Base-by-base conservation (phyloP, 495 filamentous ascomycete genomes). In the Chaetomidium leptoderma region DNA sequence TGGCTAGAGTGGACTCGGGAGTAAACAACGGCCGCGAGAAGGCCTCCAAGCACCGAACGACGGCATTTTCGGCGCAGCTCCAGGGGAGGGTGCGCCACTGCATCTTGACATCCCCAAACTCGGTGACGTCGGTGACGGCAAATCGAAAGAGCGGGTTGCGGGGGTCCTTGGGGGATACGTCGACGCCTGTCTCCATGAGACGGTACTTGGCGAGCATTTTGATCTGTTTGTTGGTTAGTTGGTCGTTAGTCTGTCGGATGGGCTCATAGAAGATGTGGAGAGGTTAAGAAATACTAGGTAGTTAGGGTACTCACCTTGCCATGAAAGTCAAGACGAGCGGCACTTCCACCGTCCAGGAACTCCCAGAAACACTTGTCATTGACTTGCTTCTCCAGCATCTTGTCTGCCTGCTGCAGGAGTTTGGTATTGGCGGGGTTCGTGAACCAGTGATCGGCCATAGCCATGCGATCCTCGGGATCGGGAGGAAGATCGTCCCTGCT, bases 341-440 rank as follows among this genome's bases (percentile, higher is more conserved):
- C 54, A 30, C 33, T 27, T 23, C 54, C 54, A n/a, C 54, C 54
- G 10, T 49, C 35, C 5, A 45, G 21, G 6, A 53, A 52, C 30
- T 51, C 58, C 43, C 13, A 59, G 30, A 45, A 56, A 17, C 55
- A 59, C 24, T 57, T 42, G 10, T 70, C 32, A 8, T 66, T 30
- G 26, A 67, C 55, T 9, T 66, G 59, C 11, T 45, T 19, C 26
- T 66, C 57, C 21, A 68, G 10, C 37, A 63, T 4, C 13, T 54
- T n/a, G 17, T 59, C 44, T 26, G 62, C 29, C 29, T 51, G 4
- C 30, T 49, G 27, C 29, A 59, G 8, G 11, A 35, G 3, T 14
- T 23, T 32, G 13, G 10, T 1, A 19, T 58, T 58, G 16, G 3
- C 26, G 11, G 35, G 36, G 8, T 45, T 9, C 2, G 1, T 13